Conservation (phyloP, 352 stramenopile species). For the Pythium aquatile region DNA sequence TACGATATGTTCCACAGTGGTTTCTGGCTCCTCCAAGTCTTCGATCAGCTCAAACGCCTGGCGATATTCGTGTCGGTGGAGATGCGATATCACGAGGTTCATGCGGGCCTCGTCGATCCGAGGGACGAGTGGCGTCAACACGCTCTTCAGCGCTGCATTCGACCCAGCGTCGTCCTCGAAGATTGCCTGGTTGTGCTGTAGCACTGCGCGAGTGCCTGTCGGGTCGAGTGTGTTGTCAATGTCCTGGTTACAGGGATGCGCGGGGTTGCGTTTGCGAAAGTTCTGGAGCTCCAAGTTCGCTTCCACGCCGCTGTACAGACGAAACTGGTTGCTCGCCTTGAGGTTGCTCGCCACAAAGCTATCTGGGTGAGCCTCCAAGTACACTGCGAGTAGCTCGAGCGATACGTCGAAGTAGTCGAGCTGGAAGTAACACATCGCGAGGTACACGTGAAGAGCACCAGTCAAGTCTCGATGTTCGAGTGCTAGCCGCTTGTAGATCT, state of each 20-base stretch:
- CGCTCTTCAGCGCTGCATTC: conserved; percentile 7
- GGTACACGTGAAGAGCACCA: conserved; percentile 59
- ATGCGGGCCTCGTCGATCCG: conserved; percentile 47
- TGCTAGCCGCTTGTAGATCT: conserved; percentile 71
- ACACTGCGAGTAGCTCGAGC: conserved; percentile 58
- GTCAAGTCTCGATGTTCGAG: conserved; percentile 31
- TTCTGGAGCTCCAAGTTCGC: conserved; percentile 83
- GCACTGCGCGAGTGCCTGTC: conserved; percentile 34
- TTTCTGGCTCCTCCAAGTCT: conserved; percentile 42
- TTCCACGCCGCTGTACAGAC: conserved; percentile 50
- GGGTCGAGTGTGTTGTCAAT: conserved; percentile 13
- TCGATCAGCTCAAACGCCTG: conserved; percentile 61
- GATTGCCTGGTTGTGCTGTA: conserved; percentile 52
- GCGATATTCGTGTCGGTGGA: conserved; percentile 48
- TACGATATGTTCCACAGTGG: conserved; percentile 40
- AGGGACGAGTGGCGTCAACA: conserved; percentile 38
- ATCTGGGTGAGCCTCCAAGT: conserved; percentile 42
- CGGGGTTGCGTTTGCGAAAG: conserved; percentile 53
- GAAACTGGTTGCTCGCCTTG: conserved; percentile 62
- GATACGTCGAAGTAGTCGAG: conserved; percentile 72
- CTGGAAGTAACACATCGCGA: conserved; percentile 76
- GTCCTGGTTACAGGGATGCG: conserved; percentile 30
- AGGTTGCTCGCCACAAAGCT: conserved; percentile 76
- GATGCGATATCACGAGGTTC: conserved; percentile 55
- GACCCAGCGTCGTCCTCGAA: conserved; percentile 35